These are phyloP conservation scores for Candida albicans DNA, from an alignment of 1,139 yeast species.

Conservation along the genomic window DNA sequence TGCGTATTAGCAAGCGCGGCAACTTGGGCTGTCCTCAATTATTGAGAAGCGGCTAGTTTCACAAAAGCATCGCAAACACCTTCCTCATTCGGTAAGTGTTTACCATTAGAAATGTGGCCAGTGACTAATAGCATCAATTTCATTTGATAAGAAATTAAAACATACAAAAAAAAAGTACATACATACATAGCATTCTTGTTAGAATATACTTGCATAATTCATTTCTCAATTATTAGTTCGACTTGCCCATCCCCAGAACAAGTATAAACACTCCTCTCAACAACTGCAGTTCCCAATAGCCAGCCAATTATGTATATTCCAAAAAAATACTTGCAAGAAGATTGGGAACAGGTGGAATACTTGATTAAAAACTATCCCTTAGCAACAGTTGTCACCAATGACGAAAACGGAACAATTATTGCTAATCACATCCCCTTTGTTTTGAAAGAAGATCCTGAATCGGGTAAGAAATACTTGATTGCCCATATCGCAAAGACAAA, in stretches of 20 bases:
- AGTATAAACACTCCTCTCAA: background rate
- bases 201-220: background rate
- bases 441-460: slow-evolving; percentile 33
- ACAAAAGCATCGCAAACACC: slow-evolving; percentile 2
- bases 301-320: slow-evolving; percentile 30
- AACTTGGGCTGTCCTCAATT: slow-evolving; percentile 42
- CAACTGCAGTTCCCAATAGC: background rate
- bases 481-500: slow-evolving; percentile 62
- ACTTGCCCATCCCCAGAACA: background rate
- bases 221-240: background rate
- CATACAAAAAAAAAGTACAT: background rate
- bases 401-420: slow-evolving; percentile 35
- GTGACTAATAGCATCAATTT: background rate
- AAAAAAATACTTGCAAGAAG: slow-evolving; percentile 27
- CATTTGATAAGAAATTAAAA: slow-evolving; percentile 1
- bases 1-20: slow-evolving; percentile 34
- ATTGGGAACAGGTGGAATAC: slow-evolving; percentile 40
- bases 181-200: background rate
- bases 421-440: slow-evolving; percentile 65
- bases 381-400: slow-evolving; percentile 51
- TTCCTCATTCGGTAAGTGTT: slow-evolving; percentile 5
- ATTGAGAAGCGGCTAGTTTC: slow-evolving; percentile 13
- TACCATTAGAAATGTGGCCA: background rate
- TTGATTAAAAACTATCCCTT: slow-evolving; percentile 51
- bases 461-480: slow-evolving; percentile 43